Evolutionary conservation across 2,329 filamentous ascomycete species (phyloP).

Genomic region (Trichoderma hamatum): DNA sequence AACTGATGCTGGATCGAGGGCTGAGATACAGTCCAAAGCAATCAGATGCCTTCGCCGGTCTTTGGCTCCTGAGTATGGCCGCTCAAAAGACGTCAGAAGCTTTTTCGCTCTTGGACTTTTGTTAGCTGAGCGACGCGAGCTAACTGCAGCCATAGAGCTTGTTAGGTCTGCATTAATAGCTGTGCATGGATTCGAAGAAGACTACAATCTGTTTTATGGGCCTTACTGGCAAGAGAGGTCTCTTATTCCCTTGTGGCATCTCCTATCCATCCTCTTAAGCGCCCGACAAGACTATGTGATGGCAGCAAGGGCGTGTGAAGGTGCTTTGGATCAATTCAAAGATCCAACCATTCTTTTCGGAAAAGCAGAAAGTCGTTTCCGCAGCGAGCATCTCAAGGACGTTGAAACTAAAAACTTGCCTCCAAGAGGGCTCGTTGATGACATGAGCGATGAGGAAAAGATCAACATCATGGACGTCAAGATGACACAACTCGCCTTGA

Average conservation of each 20-base stretch:
- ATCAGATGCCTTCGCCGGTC: conserved; percentile 75
- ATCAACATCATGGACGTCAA: conserved; percentile 90
- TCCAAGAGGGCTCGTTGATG: conserved; percentile 64
- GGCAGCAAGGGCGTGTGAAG: conserved; percentile 82
- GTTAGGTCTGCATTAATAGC: conserved; percentile 75
- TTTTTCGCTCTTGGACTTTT: conserved; percentile 81
- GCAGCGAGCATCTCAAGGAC: conserved; percentile 69
- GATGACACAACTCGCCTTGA: conserved; percentile 86
- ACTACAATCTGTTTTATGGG: conserved; percentile 49
- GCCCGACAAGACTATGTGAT: conserved; percentile 82
- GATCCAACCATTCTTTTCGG: conserved; percentile 72
- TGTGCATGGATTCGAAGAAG: conserved; percentile 51
- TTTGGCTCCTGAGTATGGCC: conserved; percentile 66
- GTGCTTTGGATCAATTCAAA: conserved; percentile 87
- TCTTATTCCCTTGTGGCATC: conserved; percentile 84
- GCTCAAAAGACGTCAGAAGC: conserved; percentile 71
- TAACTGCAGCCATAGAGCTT: conserved; percentile 78
- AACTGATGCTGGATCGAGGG: conserved; percentile 70
- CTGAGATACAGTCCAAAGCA: conserved; percentile 76
- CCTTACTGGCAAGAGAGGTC: conserved; percentile 65
- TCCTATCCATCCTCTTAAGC: conserved; percentile 82
- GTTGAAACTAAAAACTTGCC: conserved; percentile 41
- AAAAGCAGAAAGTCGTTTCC: conserved; percentile 56
- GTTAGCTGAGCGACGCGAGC: conserved; percentile 83
- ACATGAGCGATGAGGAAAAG: conserved; percentile 83